Evolutionary conservation across 2,329 filamentous ascomycete species (phyloP).

Genomic region (Tolypocladium sp.): DNA sequence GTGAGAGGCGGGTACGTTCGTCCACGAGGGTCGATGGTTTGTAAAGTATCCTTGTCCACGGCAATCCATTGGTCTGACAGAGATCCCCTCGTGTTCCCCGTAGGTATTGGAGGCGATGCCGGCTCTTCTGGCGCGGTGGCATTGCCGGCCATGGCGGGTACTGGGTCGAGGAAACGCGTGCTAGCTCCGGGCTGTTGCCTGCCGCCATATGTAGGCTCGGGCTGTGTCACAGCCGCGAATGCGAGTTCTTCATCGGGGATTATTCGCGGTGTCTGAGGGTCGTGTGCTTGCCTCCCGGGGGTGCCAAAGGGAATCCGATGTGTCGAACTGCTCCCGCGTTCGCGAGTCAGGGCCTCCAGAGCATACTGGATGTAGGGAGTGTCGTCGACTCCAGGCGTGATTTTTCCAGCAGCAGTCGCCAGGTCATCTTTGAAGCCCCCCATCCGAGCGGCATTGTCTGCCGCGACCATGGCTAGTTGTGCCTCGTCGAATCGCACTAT

Average conservation of each 20-base stretch:
- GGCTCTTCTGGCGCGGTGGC: background rate
- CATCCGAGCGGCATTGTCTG: constrained; percentile 21
- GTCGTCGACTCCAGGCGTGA: constrained; percentile 74
- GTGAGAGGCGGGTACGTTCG: constrained; percentile 43
- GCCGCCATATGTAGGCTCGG: background rate
- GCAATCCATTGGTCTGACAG: constrained; percentile 18
- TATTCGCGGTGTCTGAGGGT: constrained; percentile 16
- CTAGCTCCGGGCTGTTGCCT: background rate
- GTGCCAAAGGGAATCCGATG: constrained; percentile 37
- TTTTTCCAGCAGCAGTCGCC: constrained; percentile 37
- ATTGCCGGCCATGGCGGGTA: background rate
- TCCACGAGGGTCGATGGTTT: constrained; percentile 27
- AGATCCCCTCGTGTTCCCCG: background rate
- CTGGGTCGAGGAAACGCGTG: background rate
- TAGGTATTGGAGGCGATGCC: constrained; percentile 1
- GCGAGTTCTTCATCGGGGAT: constrained; percentile 8
- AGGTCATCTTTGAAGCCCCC: constrained; percentile 42
- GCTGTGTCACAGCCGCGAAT: background rate
- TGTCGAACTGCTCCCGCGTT: constrained; percentile 52
- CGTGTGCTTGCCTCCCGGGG: constrained; percentile 20
- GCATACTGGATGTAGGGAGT: constrained; percentile 85
- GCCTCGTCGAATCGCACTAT: constrained; percentile 28
- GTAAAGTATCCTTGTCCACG: constrained; percentile 22
- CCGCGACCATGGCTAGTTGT: constrained; percentile 28
- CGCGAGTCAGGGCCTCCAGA: constrained; percentile 74